A percentile compares a stretch with the other conserved stretches of the same genome.
phyloP scores from a whole-genome alignment of 208 protist species.

The Acanthamoeba quina region DNA sequence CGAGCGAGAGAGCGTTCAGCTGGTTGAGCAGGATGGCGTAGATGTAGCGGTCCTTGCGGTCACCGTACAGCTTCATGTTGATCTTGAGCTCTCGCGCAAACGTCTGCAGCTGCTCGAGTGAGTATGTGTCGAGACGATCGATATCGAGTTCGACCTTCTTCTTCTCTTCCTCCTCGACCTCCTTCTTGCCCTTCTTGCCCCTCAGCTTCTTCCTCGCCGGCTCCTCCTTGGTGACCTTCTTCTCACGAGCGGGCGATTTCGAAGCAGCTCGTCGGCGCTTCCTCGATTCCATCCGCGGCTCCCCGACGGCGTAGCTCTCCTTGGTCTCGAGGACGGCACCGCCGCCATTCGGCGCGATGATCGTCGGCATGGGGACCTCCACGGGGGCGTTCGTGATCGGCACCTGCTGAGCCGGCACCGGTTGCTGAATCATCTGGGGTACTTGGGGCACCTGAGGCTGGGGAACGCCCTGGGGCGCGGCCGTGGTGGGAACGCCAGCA shows the following conservation, averaged over 20 bases:
- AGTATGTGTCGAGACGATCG: conserved; percentile 12
- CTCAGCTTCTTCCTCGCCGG: conserved; percentile 22
- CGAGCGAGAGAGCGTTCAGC: neutral
- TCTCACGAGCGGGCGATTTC: conserved; percentile 7
- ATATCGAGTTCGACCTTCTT: neutral
- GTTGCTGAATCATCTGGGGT: too few relatives aligned
- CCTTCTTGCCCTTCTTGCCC: neutral
- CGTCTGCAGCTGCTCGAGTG: neutral
- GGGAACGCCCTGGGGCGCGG: too few relatives aligned
- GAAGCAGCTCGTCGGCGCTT: conserved; percentile 15
- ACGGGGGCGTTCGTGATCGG: neutral
- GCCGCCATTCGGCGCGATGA: neutral
- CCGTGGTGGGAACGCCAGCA: too few relatives aligned
- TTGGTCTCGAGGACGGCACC: neutral
- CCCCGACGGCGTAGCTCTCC: neutral
- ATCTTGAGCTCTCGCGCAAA: neutral
- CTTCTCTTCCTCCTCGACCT: neutral
- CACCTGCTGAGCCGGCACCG: too few relatives aligned
- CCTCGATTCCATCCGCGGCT: conserved; percentile 34
- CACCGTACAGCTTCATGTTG: neutral
- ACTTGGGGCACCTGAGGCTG: too few relatives aligned
- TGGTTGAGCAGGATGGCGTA: conserved; percentile 13
- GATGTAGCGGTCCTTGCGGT: conserved; percentile 28
- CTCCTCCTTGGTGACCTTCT: conserved; percentile 24
- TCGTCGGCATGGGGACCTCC: neutral